Evolutionary conservation across 805 yeast species (phyloP).

Genomic region (Metschnikowia similis): DNA sequence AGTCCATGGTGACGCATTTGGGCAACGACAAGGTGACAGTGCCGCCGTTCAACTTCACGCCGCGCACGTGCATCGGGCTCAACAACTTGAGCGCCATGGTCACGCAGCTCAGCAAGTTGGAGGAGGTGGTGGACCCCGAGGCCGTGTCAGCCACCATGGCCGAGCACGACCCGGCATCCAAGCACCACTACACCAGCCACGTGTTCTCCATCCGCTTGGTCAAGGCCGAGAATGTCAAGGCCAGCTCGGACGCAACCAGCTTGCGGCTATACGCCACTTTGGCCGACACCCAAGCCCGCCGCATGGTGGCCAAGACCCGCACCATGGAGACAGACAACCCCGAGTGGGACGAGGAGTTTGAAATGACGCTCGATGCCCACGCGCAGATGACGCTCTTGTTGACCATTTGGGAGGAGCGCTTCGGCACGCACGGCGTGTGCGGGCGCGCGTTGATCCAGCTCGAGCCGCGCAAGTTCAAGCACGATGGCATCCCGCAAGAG

Average conservation of each 20-base stretch:
- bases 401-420: constrained; percentile 66
- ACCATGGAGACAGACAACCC: constrained; percentile 63
- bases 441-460: constrained; percentile 61
- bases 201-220: constrained; percentile 61
- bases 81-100: constrained; percentile 59
- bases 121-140: constrained; percentile 57
- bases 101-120: constrained; percentile 47
- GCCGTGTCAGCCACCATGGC: constrained; percentile 40
- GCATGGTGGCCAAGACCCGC: constrained; percentile 66
- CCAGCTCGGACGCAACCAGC: constrained; percentile 22
- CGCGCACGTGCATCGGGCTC: constrained; percentile 68
- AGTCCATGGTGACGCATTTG: constrained; percentile 43
- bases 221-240: constrained; percentile 56
- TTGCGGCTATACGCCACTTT: constrained; percentile 63
- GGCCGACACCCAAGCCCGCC: constrained; percentile 50
- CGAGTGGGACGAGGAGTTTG: constrained; percentile 85
- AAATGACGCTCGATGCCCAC: constrained; percentile 39
- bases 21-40: constrained; percentile 32
- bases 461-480: constrained; percentile 59
- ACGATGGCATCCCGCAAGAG: constrained; percentile 66
- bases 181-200: constrained; percentile 39
- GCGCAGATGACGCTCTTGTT: constrained; percentile 47
- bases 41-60: constrained; percentile 55
- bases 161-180: constrained; percentile 28
- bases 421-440: constrained; percentile 56